Percentiles rank a stretch among this genome's conserved stretches.
These are phyloP conservation scores for Cladosporium sp. DNA, from an alignment of 2,329 filamentous ascomycete genomes.

Conservation along the genomic window DNA sequence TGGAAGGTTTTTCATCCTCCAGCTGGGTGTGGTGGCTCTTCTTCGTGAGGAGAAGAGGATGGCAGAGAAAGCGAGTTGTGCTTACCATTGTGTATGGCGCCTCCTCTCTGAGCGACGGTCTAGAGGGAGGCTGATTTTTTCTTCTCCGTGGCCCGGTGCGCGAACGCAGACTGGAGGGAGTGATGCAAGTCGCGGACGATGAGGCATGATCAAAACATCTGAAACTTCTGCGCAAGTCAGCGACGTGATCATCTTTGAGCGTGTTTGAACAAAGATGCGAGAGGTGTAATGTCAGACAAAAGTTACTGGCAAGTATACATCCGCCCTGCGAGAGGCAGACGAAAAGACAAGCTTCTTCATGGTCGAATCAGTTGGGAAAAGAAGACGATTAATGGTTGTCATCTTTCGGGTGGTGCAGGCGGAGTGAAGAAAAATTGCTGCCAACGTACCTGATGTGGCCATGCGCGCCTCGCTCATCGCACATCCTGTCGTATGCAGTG, in stretches of 20 bases:
- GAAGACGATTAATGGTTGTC: conserved; percentile 71
- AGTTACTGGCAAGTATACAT: conserved; percentile 90
- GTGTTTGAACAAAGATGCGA: neutral
- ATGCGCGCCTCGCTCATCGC: neutral
- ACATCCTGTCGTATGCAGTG: neutral
- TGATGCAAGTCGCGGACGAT: neutral
- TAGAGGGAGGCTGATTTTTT: conserved; percentile 4
- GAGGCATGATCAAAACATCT: neutral
- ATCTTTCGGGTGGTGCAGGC: conserved; percentile 52
- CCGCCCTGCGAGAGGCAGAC: conserved; percentile 59
- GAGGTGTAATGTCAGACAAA: conserved; percentile 61
- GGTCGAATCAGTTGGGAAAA: conserved; percentile 86
- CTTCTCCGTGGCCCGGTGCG: neutral
- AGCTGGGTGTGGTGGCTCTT: conserved; percentile 13
- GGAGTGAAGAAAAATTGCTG: conserved; percentile 2
- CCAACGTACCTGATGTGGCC: conserved; percentile 5
- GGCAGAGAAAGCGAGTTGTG: conserved; percentile 4
- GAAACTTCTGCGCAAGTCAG: conserved; percentile 1
- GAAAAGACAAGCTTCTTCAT: conserved; percentile 73
- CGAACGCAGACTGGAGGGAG: too few species aligned
- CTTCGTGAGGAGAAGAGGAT: neutral
- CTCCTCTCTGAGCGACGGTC: neutral
- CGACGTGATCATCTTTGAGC: neutral
- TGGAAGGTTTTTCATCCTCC: conserved; percentile 50
- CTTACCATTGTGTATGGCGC: conserved; percentile 12